Evolutionary conservation across 176 grass and related monocot species (phyloP), one percentile per base, ranked within the genome.

Genomic region (Aegilops speltoides): DNA sequence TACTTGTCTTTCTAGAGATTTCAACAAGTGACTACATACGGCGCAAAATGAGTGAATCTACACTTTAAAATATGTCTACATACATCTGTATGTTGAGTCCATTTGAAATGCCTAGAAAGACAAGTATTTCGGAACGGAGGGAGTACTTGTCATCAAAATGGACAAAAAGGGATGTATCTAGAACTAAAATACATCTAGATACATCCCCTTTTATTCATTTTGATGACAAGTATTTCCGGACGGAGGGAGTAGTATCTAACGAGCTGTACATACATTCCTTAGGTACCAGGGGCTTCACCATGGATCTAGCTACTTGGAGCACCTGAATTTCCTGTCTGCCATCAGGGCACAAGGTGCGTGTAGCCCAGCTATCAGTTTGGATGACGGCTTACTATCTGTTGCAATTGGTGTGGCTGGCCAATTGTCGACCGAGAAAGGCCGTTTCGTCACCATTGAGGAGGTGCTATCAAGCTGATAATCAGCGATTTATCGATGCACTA

Each of bases 251-350:
- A 59, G 22, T 48, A 50, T 31, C 24, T 76, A 29, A 76, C 24
- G 24, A 36, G 64, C 13, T 68, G 16, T 86, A 63, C 17, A 56
- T 86, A 63, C 17, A 56, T 38, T 85, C 50, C 57, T 71, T 68
- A 98, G 96, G 84, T 98, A 98, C 68, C 89, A 95, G 69, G 96
- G 93, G 67, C 93, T 98, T 61, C 93, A 98, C 85, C 93, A 94
- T 89, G 96, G 96, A 79, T 98, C 96, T 31, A 95, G 96, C 82
- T 98, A 98, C 33, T 74, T 95, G 72, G 96, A 98, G 65, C 96
- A 98, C 90, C 85, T 98, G 28, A 92, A 89, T 83, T 98, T 98
- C 79, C 74, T 98, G 75, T 93, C 81, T 69, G 81, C 86, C 43
- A 89, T 98, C 63, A 95, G 83, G 88, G 83, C 73, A 82, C 72